A percentile compares a stretch with the other conserved stretches of the same genome.
Evolutionary conservation across 176 grass and related monocot genomes (phyloP).

Genomic region (Oropetium thomaeum): DNA sequence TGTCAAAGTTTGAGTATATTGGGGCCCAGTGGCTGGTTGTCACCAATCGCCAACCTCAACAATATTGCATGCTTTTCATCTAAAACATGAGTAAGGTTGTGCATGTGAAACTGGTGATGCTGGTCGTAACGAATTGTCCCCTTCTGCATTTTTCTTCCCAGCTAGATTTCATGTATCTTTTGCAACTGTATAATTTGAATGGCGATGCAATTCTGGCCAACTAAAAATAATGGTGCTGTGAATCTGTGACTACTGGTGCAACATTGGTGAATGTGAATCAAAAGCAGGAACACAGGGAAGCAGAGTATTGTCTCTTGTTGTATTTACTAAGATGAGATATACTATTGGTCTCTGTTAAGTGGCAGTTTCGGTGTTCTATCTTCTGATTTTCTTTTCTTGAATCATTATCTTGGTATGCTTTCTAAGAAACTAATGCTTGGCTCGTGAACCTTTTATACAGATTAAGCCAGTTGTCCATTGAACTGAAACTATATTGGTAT

Average conservation of each 20-base stretch:
- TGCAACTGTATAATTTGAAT: not conserved
- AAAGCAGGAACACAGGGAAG: not conserved
- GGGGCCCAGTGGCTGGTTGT: not conserved
- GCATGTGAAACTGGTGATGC: not conserved
- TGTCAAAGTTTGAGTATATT: not conserved
- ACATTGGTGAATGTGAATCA: not conserved
- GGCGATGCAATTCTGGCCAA: not conserved
- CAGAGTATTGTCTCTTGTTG: not conserved
- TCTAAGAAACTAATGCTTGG: conserved; percentile 6
- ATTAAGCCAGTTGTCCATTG: conserved; percentile 14
- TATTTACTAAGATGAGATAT: conserved; percentile 1
- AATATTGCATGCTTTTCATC: not conserved
- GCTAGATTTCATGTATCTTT: not conserved
- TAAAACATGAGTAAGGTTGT: not conserved
- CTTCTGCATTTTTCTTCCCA: not conserved
- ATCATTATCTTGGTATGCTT: not conserved
- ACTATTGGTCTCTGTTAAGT: conserved; percentile 11
- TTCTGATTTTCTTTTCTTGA: conserved; percentile 7
- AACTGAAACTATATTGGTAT: conserved; percentile 21
- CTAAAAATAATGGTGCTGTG: not conserved
- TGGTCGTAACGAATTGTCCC: not conserved
- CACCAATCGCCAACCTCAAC: not conserved
- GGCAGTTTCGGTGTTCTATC: not conserved
- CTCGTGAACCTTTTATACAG: conserved; percentile 23
- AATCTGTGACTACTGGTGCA: not conserved